Evolutionary conservation across 805 yeast species (phyloP), one percentile per base, ranked within the genome.

Genomic region (Myxozyma udenii): DNA sequence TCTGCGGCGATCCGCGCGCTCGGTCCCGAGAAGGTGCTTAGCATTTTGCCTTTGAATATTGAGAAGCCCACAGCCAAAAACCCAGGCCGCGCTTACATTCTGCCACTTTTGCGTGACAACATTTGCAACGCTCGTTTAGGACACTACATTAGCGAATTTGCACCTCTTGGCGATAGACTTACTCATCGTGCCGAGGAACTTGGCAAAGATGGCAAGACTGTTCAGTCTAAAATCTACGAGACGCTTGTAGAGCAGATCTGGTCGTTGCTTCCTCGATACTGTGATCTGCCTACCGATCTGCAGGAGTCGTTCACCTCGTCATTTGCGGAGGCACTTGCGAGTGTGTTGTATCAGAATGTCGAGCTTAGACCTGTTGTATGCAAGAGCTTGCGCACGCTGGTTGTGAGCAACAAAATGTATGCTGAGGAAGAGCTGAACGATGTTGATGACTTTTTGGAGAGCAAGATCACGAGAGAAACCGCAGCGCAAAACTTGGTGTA

Each of bases 81-180:
- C 39, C 77, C 83, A n/a, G 97, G 97, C 41, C 80, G 98, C 66
- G 97, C 97, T 41, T 93, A 98, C 97, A 65, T 93, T 62, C 76
- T 93, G 58, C 98, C 98, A 9, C 67, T 93, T 30, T 76, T 93
- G 55, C 84, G 97, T 71, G 97, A 90, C 63, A 82, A 87, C 63
- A 85, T 88, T 24, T 78, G 83, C 62, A 78, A 80, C 62, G 84
- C 97, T 1, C 75, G 77, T 42, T 72, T 93, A 50, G 72, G 77
- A 0, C 87, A 75, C 65, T 93, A 80, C 69, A 75, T 78, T 52
- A 68, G 69, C 21, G 74, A 81, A 35, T 77, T 93, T 46, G 68
- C 85, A 14, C 98, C 98, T 24, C 68, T 83, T 36, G 64, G 67
- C n/a, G 64, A 65, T 25, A 53, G 62, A 22, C 61, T 73, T 36